Evolutionary conservation across 148 eudicot genomes (phyloP), one percentile per base, ranked within the genome.

Genomic region (Polygonum aviculare): DNA sequence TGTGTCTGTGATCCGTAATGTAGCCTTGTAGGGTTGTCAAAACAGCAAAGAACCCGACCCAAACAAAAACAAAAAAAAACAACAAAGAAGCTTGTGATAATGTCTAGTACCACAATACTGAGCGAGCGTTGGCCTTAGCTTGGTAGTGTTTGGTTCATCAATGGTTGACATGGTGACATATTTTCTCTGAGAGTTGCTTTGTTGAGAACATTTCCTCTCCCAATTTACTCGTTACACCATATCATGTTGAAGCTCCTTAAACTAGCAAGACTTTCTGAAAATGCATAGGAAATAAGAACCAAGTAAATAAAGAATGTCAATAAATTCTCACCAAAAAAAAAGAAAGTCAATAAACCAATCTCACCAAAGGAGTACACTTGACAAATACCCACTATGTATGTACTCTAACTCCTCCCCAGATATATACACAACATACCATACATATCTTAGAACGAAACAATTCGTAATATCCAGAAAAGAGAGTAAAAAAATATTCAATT

Each of bases 361-460:
- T 50, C 16, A 50, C 18, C 60, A 26, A 54, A 54, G 60, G 60
- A 54, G 26, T 54, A 54, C 60, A 54, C 26, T 54, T 54, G 38
- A 62, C 69, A 62, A 62, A 62, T 35, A 62, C 38, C 38, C 16
- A 26, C 16, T 62, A 39, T 7, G 21, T 62, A 62, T 62, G 69
- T 31, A 62, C 11, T 62, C 69, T 62, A 62, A 62, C 69, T 62
- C 69, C 69, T 62, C 69, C 69, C 69, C 69, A 62, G 16, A 62
- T 31, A 38, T 62, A 62, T 62, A 62, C 69, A 62, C 69, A 62
- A 35, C 69, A 62, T 62, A 31, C 35, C 22, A 59, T 26, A 26
- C 31, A 26, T 62, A 62, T 14, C 69, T 62, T 62, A 62, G 69
- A 62, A 62, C 31, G 26, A 35, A 62, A 62, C 38, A 31, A 62